Evolutionary conservation across 208 protist species (phyloP).

Genomic region (Phytomonas francai): DNA sequence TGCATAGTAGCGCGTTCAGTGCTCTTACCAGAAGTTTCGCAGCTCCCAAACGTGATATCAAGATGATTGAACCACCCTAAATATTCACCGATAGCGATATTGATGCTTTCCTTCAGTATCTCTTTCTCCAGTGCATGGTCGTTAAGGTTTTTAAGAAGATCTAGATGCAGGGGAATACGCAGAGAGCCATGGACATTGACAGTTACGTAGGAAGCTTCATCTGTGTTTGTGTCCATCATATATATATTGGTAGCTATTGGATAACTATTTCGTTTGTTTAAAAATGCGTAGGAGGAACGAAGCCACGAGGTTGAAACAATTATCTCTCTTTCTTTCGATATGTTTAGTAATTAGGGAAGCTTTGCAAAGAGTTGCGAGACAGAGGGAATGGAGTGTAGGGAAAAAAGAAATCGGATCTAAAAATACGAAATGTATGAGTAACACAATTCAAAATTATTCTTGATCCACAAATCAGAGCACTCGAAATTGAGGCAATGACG

Average conservation of each 20-base stretch:
- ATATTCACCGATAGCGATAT: slow-evolving; percentile 52
- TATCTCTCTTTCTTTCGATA: not conserved
- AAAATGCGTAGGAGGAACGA: not conserved
- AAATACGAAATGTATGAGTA: not conserved
- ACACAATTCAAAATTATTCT: not conserved
- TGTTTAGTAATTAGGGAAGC: not conserved
- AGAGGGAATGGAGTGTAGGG: not conserved
- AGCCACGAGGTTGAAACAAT: not conserved
- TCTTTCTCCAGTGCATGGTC: slow-evolving; percentile 53
- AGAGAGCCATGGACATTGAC: slow-evolving; percentile 44
- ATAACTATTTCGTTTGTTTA: not conserved
- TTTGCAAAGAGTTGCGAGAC: not conserved
- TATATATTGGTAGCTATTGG: slow-evolving; percentile 9
- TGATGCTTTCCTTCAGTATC: slow-evolving; percentile 57
- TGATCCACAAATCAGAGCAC: not conserved
- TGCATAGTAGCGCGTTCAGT: not conserved
- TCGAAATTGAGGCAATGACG: too few species aligned
- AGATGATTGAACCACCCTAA: slow-evolving; percentile 60
- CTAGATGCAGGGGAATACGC: slow-evolving; percentile 35
- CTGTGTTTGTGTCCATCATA: not conserved
- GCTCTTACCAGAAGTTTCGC: slow-evolving; percentile 9
- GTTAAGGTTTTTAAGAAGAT: slow-evolving; percentile 36
- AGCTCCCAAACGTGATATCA: slow-evolving; percentile 23
- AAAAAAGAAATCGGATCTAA: not conserved
- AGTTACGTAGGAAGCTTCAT: slow-evolving; percentile 16